Evolutionary conservation across 371 early-diverging fungal genomes (phyloP).

Genomic region (Saksenaea vasiformis): DNA sequence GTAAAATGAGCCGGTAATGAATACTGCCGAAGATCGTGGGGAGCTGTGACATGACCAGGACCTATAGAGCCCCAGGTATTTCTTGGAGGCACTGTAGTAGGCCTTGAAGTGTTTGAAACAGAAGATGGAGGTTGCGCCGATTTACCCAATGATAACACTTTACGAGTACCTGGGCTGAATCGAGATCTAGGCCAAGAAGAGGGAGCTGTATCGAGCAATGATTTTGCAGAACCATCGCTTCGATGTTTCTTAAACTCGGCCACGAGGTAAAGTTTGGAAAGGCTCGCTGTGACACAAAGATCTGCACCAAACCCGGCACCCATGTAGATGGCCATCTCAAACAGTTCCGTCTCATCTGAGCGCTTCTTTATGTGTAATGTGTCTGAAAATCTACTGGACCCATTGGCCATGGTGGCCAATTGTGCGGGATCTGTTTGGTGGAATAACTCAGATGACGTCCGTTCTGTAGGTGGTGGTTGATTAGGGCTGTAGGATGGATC

Average conservation of each 20-base stretch:
- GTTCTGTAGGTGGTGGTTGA: slow-evolving; percentile 41
- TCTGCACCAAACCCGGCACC: slow-evolving; percentile 66
- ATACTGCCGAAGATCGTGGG: background rate
- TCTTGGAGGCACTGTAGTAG: background rate
- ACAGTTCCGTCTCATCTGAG: slow-evolving; percentile 52
- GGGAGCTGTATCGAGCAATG: background rate
- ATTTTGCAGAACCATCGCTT: slow-evolving; percentile 4
- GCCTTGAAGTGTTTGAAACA: background rate
- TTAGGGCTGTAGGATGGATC: slow-evolving; percentile 15
- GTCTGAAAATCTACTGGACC: slow-evolving; percentile 51
- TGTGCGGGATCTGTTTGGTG: slow-evolving; percentile 34
- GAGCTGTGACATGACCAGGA: background rate
- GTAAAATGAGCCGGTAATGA: slow-evolving; percentile 22
- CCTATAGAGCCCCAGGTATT: background rate
- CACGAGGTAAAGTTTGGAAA: slow-evolving; percentile 40
- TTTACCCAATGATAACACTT: background rate
- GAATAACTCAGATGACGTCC: slow-evolving; percentile 47
- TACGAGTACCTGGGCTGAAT: background rate
- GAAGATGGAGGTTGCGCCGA: background rate
- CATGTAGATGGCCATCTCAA: slow-evolving; percentile 51
- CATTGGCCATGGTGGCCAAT: slow-evolving; percentile 31
- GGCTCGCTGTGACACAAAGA: slow-evolving; percentile 28
- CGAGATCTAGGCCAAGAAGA: background rate
- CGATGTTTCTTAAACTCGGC: slow-evolving; percentile 20
- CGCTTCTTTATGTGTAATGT: slow-evolving; percentile 52